Conservation (phyloP, 306 rosid species). For the Vigna hirtella region DNA sequence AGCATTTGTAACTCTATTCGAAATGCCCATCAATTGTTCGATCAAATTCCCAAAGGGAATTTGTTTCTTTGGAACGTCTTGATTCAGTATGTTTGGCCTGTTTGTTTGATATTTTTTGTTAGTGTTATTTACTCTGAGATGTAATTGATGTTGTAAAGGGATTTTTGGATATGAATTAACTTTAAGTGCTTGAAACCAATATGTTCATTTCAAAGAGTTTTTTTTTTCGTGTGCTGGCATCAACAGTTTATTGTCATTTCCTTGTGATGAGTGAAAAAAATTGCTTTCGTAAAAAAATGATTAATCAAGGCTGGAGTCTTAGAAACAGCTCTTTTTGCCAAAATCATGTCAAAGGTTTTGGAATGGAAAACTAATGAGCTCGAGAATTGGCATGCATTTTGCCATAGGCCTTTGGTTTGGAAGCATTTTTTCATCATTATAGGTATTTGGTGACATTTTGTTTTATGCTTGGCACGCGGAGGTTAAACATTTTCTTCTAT, state of each 20-base stretch:
- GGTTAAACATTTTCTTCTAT: not conserved
- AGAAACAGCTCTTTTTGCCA: constrained; percentile 58
- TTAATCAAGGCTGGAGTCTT: constrained; percentile 96
- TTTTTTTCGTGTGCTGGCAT: no score
- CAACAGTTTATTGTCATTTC: constrained; percentile 18
- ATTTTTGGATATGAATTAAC: not conserved
- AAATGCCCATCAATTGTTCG: no score
- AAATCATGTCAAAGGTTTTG: constrained; percentile 52
- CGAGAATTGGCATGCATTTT: constrained; percentile 80
- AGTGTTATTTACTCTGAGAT: not conserved
- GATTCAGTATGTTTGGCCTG: no score
- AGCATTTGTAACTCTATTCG: no score
- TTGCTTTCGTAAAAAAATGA: constrained; percentile 46
- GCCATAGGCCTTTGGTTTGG: constrained; percentile 98
- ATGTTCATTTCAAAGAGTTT: not conserved
- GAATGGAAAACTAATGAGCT: constrained; percentile 68
- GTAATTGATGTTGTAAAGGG: not conserved
- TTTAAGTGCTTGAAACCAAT: not conserved
- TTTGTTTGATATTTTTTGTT: not conserved
- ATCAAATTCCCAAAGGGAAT: no score
- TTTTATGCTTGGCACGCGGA: not conserved
- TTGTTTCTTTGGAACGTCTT: no score
- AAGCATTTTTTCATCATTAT: constrained; percentile 47
- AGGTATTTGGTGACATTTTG: constrained; percentile 28
- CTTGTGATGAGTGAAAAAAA: constrained; percentile 46